Conservation (phyloP, 495 filamentous ascomycete species). For the Parachaetomium inaequale region DNA sequence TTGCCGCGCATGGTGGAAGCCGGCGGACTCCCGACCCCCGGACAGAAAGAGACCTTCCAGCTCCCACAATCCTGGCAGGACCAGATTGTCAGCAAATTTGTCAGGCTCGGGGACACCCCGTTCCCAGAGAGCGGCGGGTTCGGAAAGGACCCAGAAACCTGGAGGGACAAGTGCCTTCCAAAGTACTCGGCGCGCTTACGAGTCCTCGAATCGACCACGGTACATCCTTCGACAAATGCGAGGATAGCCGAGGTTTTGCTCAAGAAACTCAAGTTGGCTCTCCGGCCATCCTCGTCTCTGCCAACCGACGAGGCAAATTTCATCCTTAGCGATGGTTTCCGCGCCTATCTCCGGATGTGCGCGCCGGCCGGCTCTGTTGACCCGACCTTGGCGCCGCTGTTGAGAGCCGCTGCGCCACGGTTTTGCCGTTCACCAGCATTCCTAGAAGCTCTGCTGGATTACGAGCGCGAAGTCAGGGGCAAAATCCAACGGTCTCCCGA, state of each 20-base stretch:
- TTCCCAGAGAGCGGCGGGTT: constrained; percentile 54
- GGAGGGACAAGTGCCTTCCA: constrained; percentile 53
- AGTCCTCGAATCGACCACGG: constrained; percentile 44
- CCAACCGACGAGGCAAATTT: constrained; percentile 56
- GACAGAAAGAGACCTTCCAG: constrained; percentile 54
- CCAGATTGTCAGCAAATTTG: constrained; percentile 62
- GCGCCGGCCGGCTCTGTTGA: constrained; percentile 49
- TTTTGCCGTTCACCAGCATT: constrained; percentile 63
- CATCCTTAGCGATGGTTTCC: constrained; percentile 55
- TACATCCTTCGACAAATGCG: constrained; percentile 53
- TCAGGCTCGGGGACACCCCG: constrained; percentile 51
- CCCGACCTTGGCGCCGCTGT: constrained; percentile 50
- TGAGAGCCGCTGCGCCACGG: constrained; percentile 57
- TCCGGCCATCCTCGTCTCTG: constrained; percentile 52
- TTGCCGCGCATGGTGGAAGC: constrained; percentile 63
- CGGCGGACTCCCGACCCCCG: constrained; percentile 43
- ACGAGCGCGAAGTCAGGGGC: constrained; percentile 49
- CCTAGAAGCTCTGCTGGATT: constrained; percentile 60
- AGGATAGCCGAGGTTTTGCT: constrained; percentile 53
- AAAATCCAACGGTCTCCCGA: constrained; percentile 32
- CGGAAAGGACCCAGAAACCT: constrained; percentile 49
- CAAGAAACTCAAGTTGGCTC: constrained; percentile 54
- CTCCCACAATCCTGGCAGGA: constrained; percentile 67
- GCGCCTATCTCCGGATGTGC: constrained; percentile 51
- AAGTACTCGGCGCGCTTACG: constrained; percentile 54